These are phyloP conservation scores for Malassezia dermatis DNA, from an alignment of 1,284 basidiomycete genomes.

Conservation along the genomic window DNA sequence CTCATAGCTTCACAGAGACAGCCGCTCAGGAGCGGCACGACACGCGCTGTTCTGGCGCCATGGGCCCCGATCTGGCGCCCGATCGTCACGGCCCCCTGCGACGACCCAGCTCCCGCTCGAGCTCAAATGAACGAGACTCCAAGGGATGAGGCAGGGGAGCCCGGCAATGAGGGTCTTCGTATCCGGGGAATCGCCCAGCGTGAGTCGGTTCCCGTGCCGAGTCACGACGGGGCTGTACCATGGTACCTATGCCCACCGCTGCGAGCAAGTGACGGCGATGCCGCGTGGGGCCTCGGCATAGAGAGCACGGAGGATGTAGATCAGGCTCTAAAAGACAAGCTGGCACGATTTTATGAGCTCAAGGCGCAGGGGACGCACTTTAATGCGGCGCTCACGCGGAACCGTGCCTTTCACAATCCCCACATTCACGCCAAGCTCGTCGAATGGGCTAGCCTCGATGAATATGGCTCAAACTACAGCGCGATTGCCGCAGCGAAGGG, in stretches of 20 bases:
- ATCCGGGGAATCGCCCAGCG: background rate
- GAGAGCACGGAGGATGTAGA: background rate
- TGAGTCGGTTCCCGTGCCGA: background rate
- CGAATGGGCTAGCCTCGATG: constrained; percentile 77
- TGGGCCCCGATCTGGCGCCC: background rate
- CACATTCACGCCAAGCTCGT: constrained; percentile 86
- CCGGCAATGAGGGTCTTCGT: background rate
- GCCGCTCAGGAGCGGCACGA: too few species aligned
- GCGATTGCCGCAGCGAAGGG: background rate
- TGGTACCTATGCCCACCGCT: background rate
- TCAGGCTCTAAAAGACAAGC: constrained; percentile 47
- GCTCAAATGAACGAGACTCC: background rate
- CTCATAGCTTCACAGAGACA: background rate
- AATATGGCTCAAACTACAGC: constrained; percentile 50
- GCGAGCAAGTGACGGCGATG: background rate
- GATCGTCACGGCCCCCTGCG: background rate
- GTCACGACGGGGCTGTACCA: background rate
- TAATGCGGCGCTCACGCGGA: constrained; percentile 81
- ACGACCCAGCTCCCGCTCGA: background rate
- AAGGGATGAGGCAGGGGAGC: background rate
- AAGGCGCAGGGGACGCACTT: constrained; percentile 69
- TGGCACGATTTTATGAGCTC: constrained; percentile 62
- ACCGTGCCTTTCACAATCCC: constrained; percentile 83
- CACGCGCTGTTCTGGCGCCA: too few species aligned
- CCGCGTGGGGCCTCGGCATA: constrained; percentile 9